phyloP scores from a whole-genome alignment of 371 early-diverging fungal species.

The Apophysomyces sp. region DNA sequence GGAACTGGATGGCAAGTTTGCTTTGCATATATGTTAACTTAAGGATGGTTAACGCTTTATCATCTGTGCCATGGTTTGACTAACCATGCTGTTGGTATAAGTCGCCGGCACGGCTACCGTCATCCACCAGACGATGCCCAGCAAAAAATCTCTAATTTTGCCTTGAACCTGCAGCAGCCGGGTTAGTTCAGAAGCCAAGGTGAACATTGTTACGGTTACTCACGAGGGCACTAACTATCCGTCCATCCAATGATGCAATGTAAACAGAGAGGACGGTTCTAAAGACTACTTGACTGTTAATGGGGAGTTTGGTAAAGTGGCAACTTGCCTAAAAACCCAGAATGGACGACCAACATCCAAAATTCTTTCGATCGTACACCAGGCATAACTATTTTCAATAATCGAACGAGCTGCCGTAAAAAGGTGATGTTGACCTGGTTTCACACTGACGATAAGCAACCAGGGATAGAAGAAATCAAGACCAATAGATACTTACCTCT shows the following conservation, averaged over 20 bases:
- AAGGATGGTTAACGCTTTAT: conserved; percentile 14
- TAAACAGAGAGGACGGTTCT: conserved; percentile 83
- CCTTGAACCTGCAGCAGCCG: conserved; percentile 57
- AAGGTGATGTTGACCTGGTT: conserved; percentile 76
- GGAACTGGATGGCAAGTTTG: conserved; percentile 83
- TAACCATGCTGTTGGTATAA: conserved; percentile 93
- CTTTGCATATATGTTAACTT: conserved; percentile 81
- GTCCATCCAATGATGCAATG: conserved; percentile 91
- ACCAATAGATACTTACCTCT: not conserved
- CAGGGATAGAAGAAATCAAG: not conserved
- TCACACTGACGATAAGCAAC: not conserved
- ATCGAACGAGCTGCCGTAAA: conserved; percentile 62
- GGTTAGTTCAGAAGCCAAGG: not conserved
- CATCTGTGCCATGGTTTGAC: not conserved
- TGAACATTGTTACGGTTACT: conserved; percentile 2
- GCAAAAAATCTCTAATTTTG: conserved; percentile 72
- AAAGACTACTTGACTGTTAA: conserved; percentile 51
- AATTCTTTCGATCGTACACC: conserved; percentile 79
- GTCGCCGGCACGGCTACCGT: conserved; percentile 92
- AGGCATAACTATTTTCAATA: conserved; percentile 79
- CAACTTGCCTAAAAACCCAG: conserved; percentile 71
- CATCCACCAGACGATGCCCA: conserved; percentile 89
- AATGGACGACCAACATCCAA: conserved; percentile 76
- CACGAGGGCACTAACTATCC: conserved; percentile 88
- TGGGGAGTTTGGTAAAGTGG: not conserved